Percentiles rank a stretch among this genome's conserved stretches.
phyloP scores from a whole-genome alignment of 2,329 filamentous ascomycete genomes.

The Zymoseptoria crescenta region DNA sequence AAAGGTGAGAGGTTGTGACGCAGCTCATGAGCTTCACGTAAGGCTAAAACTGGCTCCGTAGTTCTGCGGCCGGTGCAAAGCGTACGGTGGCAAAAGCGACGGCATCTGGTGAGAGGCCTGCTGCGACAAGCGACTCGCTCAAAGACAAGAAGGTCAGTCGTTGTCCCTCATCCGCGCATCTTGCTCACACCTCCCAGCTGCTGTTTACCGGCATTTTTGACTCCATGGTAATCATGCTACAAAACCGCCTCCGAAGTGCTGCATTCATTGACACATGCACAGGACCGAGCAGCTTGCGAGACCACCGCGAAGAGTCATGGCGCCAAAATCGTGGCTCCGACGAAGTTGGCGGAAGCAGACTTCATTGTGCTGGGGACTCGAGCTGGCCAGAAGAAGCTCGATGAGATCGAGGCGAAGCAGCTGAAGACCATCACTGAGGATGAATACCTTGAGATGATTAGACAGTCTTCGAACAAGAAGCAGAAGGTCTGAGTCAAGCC shows the following conservation, averaged over 20 bases:
- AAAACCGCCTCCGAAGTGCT: not conserved
- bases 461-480: not conserved
- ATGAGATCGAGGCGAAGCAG: constrained; percentile 13
- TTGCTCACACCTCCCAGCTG: not conserved
- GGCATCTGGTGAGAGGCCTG: not conserved
- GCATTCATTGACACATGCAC: not conserved
- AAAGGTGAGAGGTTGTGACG: not conserved
- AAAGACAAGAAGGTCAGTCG: not conserved
- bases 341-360: constrained; percentile 9
- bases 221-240: constrained; percentile 1
- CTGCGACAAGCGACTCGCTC: not conserved
- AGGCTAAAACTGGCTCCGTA: not conserved
- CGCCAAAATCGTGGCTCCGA: constrained; percentile 2
- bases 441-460: constrained; percentile 12
- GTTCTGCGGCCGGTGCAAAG: not conserved
- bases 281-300: constrained; percentile 11
- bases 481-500: constrained; percentile 38
- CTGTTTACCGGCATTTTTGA: constrained; percentile 9
- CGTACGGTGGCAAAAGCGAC: not conserved
- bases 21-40: not conserved
- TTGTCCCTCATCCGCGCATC: not conserved
- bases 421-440: constrained; percentile 11
- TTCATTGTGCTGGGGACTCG: constrained; percentile 9
- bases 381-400: constrained; percentile 16
- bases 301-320: constrained; percentile 9